phyloP scores from a whole-genome alignment of 345 rosid species.

The Moringa oleifera region DNA sequence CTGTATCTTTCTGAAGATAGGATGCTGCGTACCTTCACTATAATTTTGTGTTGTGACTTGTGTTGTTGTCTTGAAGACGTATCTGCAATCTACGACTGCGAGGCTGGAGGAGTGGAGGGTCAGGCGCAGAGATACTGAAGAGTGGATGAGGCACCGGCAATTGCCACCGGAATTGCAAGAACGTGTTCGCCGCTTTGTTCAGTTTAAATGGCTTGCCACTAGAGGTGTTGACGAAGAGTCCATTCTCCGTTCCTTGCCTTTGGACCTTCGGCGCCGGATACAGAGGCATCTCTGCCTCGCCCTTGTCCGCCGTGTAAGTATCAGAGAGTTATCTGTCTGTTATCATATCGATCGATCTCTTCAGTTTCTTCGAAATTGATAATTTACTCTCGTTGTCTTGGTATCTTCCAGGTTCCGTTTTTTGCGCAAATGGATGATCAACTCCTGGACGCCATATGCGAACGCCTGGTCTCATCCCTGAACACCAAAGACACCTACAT shows the following conservation, averaged over 20 bases:
- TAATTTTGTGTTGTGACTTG: no score
- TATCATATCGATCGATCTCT: no score
- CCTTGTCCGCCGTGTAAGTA: constrained; percentile 77
- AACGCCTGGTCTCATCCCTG: constrained; percentile 69
- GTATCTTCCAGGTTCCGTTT: constrained; percentile 60
- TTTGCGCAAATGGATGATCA: constrained; percentile 88
- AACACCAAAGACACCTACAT: constrained; percentile 60
- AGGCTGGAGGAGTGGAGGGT: constrained; percentile 91
- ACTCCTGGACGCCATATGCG: constrained; percentile 79
- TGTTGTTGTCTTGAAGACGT: constrained; percentile 37
- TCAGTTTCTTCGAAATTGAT: no score
- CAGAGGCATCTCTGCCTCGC: constrained; percentile 81
- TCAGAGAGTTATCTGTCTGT: neutral
- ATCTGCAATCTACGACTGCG: constrained; percentile 77
- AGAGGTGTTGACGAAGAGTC: constrained; percentile 85
- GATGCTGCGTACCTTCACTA: no score
- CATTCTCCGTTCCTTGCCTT: constrained; percentile 60
- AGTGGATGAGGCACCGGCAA: constrained; percentile 95
- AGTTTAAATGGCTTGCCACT: constrained; percentile 77
- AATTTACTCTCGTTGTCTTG: no score
- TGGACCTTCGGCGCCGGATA: constrained; percentile 72
- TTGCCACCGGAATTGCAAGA: constrained; percentile 71
- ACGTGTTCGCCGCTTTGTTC: constrained; percentile 74
- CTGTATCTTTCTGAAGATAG: no score
- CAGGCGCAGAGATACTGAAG: constrained; percentile 80